Conservation (phyloP, 768 basidiomycete species). For the Kwoniella bestiolae region DNA sequence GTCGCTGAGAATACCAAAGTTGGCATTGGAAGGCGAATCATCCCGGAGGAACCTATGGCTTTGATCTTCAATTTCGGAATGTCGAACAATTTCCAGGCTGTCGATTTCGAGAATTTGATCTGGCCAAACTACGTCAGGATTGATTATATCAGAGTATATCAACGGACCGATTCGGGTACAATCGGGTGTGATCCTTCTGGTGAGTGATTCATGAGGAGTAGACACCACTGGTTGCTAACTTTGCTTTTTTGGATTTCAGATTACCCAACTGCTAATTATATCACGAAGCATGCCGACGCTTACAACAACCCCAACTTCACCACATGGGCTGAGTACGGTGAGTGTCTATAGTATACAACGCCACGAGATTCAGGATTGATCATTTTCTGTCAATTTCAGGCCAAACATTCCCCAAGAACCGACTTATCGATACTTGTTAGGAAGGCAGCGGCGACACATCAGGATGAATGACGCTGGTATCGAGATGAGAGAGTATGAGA, state of each 20-base stretch:
- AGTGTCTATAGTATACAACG: not conserved
- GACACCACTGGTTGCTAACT: too few relatives aligned
- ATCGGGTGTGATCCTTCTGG: conserved; percentile 53
- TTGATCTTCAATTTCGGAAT: conserved; percentile 62
- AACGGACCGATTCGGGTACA: conserved; percentile 66
- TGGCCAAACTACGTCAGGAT: conserved; percentile 80
- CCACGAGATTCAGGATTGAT: not conserved
- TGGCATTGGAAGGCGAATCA: conserved; percentile 69
- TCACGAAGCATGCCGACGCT: conserved; percentile 70
- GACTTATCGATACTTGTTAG: conserved; percentile 60
- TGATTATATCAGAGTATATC: conserved; percentile 89
- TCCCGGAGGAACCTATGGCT: conserved; percentile 85
- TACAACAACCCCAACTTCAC: conserved; percentile 70
- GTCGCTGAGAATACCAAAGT: conserved; percentile 67
- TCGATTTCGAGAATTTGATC: conserved; percentile 71
- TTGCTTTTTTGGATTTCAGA: conserved; percentile 79
- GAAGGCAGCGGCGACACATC: too few relatives aligned
- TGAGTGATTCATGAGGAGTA: conserved; percentile 18
- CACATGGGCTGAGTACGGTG: conserved; percentile 60
- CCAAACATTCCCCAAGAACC: conserved; percentile 67
- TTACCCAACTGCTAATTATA: conserved; percentile 83
- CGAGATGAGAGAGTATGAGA: not conserved
- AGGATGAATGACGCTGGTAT: not conserved
- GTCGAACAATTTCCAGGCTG: conserved; percentile 67
- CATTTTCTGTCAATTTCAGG: conserved; percentile 22